A percentile compares a stretch with the other conserved stretches of the same genome.
These are phyloP conservation scores for Rhododendron simsii DNA, from an alignment of 148 eudicot genomes.

Conservation along the genomic window DNA sequence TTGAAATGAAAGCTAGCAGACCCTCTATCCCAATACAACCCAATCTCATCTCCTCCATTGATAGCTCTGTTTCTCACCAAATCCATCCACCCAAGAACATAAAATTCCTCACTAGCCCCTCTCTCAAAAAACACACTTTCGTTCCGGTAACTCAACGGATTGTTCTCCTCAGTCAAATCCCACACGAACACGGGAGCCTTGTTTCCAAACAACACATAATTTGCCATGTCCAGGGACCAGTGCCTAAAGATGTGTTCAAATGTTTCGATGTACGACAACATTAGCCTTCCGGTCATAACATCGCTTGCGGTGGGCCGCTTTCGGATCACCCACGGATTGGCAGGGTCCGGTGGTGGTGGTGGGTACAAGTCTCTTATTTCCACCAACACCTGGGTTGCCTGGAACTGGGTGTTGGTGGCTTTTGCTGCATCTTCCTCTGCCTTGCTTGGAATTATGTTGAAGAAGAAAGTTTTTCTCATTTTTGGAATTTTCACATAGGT, in stretches of 20 bases:
- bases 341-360: background rate
- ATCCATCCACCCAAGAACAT: conserved; percentile 7
- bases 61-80: background rate
- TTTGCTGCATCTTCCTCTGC: conserved; percentile 14
- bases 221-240: background rate
- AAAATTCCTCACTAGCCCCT: background rate
- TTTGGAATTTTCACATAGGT: background rate
- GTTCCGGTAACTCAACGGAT: background rate
- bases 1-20: background rate
- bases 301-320: background rate
- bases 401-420: background rate
- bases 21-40: conserved; percentile 13
- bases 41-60: conserved; percentile 12
- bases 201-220: conserved; percentile 1
- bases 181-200: conserved; percentile 5
- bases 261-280: background rate
- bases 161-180: conserved; percentile 7
- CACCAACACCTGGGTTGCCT: background rate
- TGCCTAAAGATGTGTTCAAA: conserved; percentile 8
- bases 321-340: conserved; percentile 11
- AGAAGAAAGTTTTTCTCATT: conserved; percentile 12
- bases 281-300: background rate
- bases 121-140: background rate
- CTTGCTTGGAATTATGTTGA: conserved; percentile 12
- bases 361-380: conserved; percentile 12